Evolutionary conservation across 768 basidiomycete species (phyloP).

Genomic region (Asterophora parasitica): DNA sequence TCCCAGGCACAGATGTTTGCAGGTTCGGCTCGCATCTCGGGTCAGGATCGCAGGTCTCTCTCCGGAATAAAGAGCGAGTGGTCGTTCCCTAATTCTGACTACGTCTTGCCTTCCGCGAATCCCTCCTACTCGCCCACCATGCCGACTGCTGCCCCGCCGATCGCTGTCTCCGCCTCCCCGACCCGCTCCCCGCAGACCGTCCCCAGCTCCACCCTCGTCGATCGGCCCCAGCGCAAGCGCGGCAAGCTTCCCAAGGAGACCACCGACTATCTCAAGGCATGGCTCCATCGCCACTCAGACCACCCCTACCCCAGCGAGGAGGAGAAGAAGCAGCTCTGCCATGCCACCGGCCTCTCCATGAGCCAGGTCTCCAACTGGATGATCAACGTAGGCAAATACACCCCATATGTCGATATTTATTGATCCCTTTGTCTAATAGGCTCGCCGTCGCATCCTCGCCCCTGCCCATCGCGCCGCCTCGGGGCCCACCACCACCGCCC

Average conservation of each 20-base stretch:
- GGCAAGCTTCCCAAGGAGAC: constrained; percentile 90
- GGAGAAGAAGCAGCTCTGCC: constrained; percentile 86
- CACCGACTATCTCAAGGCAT: constrained; percentile 83
- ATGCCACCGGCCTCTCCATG: constrained; percentile 84
- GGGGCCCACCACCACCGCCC: constrained; percentile 73
- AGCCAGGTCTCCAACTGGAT: constrained; percentile 91
- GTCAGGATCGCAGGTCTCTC: constrained; percentile 58
- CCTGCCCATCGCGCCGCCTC: constrained; percentile 74
- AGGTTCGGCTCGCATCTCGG: constrained; percentile 67
- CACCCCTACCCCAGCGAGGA: constrained; percentile 89
- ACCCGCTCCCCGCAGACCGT: constrained; percentile 51
- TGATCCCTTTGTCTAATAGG: constrained; percentile 36
- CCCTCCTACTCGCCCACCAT: constrained; percentile 40
- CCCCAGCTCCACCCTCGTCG: constrained; percentile 56
- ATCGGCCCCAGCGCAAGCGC: constrained; percentile 75
- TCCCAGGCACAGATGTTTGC: constrained; percentile 59
- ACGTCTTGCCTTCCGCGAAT: constrained; percentile 42
- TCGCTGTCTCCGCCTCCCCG: constrained; percentile 41
- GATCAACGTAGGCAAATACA: constrained; percentile 80
- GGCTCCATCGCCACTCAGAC: constrained; percentile 84
- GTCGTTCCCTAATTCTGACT: constrained; percentile 61
- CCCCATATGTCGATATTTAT: constrained; percentile 7
- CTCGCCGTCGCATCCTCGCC: constrained; percentile 77
- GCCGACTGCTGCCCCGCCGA: constrained; percentile 38
- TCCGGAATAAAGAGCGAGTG: constrained; percentile 65